phyloP scores from a whole-genome alignment of 352 stramenopile genomes.

The Pythium dissotocum region DNA sequence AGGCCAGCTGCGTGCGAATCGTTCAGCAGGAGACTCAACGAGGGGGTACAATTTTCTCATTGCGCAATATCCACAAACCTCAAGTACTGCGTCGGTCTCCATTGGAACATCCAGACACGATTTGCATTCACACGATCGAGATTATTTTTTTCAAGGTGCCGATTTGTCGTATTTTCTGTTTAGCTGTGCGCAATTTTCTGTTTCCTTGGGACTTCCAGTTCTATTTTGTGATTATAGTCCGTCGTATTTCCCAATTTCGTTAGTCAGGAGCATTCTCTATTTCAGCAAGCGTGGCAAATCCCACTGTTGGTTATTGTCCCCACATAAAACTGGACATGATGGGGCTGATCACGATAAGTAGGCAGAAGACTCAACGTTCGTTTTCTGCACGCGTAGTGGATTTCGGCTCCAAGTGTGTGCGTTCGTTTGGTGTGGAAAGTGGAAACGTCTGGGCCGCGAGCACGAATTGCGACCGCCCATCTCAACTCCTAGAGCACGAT shows the following conservation, averaged over 20 bases:
- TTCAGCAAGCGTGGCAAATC: not conserved
- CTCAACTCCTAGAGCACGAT: not conserved
- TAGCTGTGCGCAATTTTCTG: no score
- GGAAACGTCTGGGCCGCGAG: not conserved
- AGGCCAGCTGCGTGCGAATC: not conserved
- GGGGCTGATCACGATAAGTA: not conserved
- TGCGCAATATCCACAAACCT: not conserved
- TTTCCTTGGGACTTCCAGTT: not conserved
- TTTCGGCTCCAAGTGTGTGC: no score
- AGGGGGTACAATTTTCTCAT: not conserved
- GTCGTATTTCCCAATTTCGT: not conserved
- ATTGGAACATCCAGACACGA: no score
- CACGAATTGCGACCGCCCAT: not conserved
- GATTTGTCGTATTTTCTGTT: no score
- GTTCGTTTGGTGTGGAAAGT: not conserved
- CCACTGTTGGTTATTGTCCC: not conserved
- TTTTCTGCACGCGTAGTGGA: not conserved
- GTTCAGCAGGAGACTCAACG: not conserved
- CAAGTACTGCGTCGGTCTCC: not conserved
- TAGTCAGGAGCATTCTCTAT: not conserved
- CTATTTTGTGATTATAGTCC: not conserved
- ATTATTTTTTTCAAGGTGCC: no score
- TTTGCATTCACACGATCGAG: not conserved
- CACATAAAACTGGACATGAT: slow-evolving; percentile 1
- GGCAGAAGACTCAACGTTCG: not conserved